phyloP scores from a whole-genome alignment of 257 asterid species.

The Penstemon eatonii region DNA sequence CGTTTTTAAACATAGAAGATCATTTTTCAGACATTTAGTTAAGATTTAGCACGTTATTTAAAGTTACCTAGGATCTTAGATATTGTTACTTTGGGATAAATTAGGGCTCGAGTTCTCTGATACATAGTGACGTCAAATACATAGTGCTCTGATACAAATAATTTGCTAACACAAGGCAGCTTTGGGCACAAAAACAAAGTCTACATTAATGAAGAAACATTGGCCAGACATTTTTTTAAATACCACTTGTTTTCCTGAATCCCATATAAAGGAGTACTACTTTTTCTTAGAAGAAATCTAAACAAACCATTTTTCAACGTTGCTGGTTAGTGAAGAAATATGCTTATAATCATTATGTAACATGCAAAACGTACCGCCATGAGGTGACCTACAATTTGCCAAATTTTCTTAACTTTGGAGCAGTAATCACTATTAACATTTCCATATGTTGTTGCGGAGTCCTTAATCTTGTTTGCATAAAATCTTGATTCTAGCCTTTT shows the following conservation, averaged over 20 bases:
- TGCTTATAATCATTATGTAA: background rate
- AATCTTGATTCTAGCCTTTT: background rate
- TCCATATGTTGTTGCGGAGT: background rate
- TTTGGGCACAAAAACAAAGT: background rate
- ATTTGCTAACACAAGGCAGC: background rate
- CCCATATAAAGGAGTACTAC: no score
- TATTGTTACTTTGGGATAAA: background rate
- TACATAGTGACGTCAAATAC: background rate
- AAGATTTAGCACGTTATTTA: background rate
- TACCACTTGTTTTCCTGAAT: background rate
- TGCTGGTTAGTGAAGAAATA: background rate
- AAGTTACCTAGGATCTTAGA: background rate
- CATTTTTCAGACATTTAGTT: constrained; percentile 14
- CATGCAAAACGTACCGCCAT: background rate
- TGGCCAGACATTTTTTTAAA: background rate
- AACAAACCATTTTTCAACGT: constrained; percentile 6
- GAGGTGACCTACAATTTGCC: background rate
- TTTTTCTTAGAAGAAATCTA: background rate
- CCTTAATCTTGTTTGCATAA: background rate
- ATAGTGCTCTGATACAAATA: background rate
- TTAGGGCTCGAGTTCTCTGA: background rate
- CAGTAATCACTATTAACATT: background rate
- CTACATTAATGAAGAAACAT: background rate
- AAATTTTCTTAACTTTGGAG: background rate
- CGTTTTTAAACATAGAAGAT: background rate